These are phyloP conservation scores for Huntiella moniliformis DNA, from an alignment of 2,329 filamentous ascomycete genomes.

Conservation along the genomic window DNA sequence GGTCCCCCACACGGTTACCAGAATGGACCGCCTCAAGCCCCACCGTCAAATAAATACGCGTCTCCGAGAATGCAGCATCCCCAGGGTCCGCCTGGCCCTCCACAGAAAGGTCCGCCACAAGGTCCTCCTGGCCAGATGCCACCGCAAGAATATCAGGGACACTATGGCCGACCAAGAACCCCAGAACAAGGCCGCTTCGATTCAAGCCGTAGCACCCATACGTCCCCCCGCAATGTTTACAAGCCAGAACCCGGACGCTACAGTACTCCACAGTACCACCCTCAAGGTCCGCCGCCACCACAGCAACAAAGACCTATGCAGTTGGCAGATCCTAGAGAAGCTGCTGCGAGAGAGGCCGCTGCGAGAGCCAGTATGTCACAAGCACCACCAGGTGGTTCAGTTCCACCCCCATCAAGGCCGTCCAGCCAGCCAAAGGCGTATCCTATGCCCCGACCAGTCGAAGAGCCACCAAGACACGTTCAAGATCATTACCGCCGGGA, in stretches of 20 bases:
- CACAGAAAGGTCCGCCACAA: conserved; percentile 1
- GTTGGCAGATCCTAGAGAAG: conserved; percentile 19
- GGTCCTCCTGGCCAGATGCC: conserved; percentile 1
- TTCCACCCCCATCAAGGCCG: conserved; percentile 27
- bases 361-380: conserved; percentile 14
- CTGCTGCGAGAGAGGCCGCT: no score
- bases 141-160: conserved; percentile 35
- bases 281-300: neutral
- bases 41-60: conserved; percentile 30
- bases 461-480: conserved; percentile 26
- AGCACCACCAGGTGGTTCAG: conserved; percentile 13
- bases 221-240: conserved; percentile 31
- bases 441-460: conserved; percentile 22
- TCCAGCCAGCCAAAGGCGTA: conserved; percentile 34
- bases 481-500: conserved; percentile 31
- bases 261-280: conserved; percentile 37
- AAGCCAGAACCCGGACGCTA: conserved; percentile 41
- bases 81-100: neutral
- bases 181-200: conserved; percentile 48
- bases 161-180: conserved; percentile 48
- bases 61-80: conserved; percentile 34
- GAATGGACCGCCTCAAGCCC: conserved; percentile 20
- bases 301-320: conserved; percentile 27
- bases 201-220: conserved; percentile 25
- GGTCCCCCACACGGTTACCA: conserved; percentile 15